Conservation (phyloP, 108 stramenopile genomes). For the Skeletonema potamos region DNA sequence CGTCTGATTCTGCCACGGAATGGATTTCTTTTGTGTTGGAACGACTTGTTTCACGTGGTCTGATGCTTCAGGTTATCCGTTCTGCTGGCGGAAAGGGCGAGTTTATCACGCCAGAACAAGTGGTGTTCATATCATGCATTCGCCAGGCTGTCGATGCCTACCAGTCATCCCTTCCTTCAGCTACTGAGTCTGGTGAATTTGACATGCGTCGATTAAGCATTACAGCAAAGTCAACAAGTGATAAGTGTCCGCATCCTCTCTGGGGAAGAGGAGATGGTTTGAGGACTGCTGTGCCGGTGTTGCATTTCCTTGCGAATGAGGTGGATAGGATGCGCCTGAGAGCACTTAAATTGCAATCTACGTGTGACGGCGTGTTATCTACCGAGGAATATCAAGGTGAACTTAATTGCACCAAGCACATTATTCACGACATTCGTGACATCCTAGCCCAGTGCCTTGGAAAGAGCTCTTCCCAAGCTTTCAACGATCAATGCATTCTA, state of each 20-base stretch:
- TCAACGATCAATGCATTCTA: conserved; percentile 5
- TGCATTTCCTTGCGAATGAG: conserved; percentile 50
- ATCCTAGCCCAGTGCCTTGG: conserved; percentile 61
- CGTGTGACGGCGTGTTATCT: not conserved
- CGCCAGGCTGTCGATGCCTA: conserved; percentile 53
- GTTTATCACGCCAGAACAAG: conserved; percentile 67
- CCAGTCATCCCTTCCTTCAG: conserved; percentile 8
- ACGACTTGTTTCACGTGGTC: conserved; percentile 53
- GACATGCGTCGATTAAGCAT: conserved; percentile 27
- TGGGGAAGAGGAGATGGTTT: conserved; percentile 41
- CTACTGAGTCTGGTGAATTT: conserved; percentile 20
- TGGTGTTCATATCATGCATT: conserved; percentile 71
- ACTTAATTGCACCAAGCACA: conserved; percentile 37
- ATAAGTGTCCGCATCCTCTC: conserved; percentile 33
- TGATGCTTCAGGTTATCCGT: conserved; percentile 48
- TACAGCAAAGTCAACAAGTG: conserved; percentile 16
- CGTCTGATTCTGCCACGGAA: conserved; percentile 75
- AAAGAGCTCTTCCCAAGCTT: conserved; percentile 15
- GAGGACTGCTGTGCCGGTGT: conserved; percentile 36
- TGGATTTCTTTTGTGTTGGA: conserved; percentile 73
- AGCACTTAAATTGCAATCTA: conserved; percentile 8
- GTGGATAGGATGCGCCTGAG: conserved; percentile 14
- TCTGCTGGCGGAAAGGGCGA: conserved; percentile 28
- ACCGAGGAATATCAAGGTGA: conserved; percentile 35
- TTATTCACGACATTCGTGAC: conserved; percentile 53